phyloP scores from a whole-genome alignment of 73 alveolate species.

The Paraurostyla sp. region DNA sequence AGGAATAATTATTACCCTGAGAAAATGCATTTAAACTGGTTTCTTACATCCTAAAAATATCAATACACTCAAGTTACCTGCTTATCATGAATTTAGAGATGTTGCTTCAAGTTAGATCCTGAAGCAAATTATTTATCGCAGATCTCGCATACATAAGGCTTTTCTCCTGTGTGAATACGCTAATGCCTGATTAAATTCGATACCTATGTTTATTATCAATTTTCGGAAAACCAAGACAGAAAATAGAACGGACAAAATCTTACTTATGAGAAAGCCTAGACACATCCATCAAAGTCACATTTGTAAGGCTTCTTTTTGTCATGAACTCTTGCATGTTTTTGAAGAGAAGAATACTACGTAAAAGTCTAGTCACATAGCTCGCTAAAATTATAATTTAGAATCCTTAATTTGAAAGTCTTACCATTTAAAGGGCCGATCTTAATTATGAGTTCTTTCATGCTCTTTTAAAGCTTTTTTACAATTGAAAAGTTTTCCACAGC shows the following conservation, averaged over 20 bases:
- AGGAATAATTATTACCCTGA: background rate
- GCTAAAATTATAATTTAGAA: conserved; percentile 10
- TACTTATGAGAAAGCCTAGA: conserved; percentile 67
- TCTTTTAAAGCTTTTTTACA: conserved; percentile 55
- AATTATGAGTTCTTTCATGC: conserved; percentile 59
- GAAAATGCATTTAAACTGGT: conserved; percentile 55
- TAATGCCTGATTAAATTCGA: conserved; percentile 64
- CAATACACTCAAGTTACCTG: background rate
- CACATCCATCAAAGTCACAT: conserved; percentile 69
- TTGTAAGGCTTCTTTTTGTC: conserved; percentile 77
- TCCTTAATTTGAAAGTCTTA: background rate
- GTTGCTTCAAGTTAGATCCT: conserved; percentile 69
- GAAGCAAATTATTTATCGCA: conserved; percentile 58
- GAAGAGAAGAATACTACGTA: conserved; percentile 69
- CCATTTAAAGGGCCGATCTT: conserved; percentile 60
- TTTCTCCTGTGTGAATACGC: conserved; percentile 69
- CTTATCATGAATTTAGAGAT: conserved; percentile 48
- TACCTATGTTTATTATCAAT: conserved; percentile 25
- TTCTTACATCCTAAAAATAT: conserved; percentile 12
- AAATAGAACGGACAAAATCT: background rate
- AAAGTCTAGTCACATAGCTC: conserved; percentile 66
- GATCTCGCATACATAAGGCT: conserved; percentile 58
- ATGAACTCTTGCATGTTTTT: conserved; percentile 78
- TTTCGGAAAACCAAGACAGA: background rate
- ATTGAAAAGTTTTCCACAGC: conserved; percentile 46